Base-by-base conservation (phyloP, 352 stramenopile species). In the Pythium guiyangense region DNA sequence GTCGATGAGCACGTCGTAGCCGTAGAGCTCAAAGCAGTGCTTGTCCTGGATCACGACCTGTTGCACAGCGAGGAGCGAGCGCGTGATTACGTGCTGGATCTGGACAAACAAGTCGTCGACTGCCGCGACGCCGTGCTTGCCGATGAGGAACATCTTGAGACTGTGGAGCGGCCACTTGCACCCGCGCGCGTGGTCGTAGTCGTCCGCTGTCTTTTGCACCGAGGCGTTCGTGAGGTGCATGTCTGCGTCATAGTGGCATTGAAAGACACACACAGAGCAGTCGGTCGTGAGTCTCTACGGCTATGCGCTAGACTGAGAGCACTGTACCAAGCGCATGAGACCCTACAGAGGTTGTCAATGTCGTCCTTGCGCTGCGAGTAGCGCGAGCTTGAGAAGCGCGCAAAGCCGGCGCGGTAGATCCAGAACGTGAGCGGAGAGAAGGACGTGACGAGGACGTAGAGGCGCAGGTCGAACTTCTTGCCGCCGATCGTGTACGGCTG, bases 141-240 rank as follows among this genome's bases (percentile, higher is more conserved):
- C 70, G 46, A 91, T 74, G 25, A 92, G 59, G 51, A 84, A 84
- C 45, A 84, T 62, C 66, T 84, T 88, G 52, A 90, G 65, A 15
- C 69, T 57, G 31, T 67, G 58, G 45, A 90, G 68, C 11, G 60
- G 62, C 82, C 79, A 91, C 64, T 90, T 92, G 62, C 73, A 79
- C 4, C 81, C 82, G n/a, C 76, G 63, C 27, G 62, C 64, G 26
- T 70, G 69, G 54, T 87, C 71, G 60, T 94, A 97, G 31, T 94
- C 87, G 6, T 90, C 70, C 6, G 71, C 77, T 8, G 73, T 74
- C 59, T 95, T 96, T 62, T 98, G 95, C 17, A 98, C 79, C 11
- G 88, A 84, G 59, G 94, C 92, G 52, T 98, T 98, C 1, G 93
- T 97, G 31, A 98, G 75, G 60, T 98, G 93, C 87, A 98, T 97